phyloP scores from a whole-genome alignment of 2,329 filamentous ascomycete genomes.

The Aureobasidium pullulans region DNA sequence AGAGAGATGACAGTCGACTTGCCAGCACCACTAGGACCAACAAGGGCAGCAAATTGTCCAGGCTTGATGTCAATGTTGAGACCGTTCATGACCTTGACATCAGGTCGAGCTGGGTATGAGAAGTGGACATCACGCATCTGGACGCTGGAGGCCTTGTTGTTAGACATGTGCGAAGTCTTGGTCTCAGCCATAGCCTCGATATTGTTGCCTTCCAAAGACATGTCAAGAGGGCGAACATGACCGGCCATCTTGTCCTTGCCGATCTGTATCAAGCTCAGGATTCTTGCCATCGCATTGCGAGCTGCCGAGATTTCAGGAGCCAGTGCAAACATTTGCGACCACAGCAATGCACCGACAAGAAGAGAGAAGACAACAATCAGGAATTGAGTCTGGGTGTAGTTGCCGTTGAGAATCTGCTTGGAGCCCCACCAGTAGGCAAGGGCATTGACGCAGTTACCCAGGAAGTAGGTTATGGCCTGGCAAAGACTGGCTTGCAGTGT shows the following conservation, averaged over 20 bases:
- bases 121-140: conserved; percentile 56
- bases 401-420: conserved; percentile 58
- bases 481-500: conserved; percentile 35
- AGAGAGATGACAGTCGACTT: conserved; percentile 36
- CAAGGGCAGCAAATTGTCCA: conserved; percentile 35
- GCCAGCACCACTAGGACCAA: conserved; percentile 34
- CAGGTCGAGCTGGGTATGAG: conserved; percentile 56
- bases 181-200: conserved; percentile 24
- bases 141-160: conserved; percentile 28
- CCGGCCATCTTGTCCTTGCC: conserved; percentile 20
- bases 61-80: conserved; percentile 25
- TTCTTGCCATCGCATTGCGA: conserved; percentile 51
- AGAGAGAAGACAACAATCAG: conserved; percentile 66
- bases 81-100: conserved; percentile 47
- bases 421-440: conserved; percentile 77
- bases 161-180: background rate
- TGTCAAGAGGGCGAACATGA: conserved; percentile 10
- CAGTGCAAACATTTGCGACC: conserved; percentile 67
- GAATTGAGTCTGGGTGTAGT: conserved; percentile 61
- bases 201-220: conserved; percentile 18
- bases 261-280: conserved; percentile 39
- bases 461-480: conserved; percentile 53
- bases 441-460: conserved; percentile 62
- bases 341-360: conserved; percentile 64
- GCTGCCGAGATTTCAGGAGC: conserved; percentile 68